A percentile compares a stretch with the other conserved stretches of the same genome.
phyloP scores from a whole-genome alignment of 805 yeast genomes.

The Candida sithepensis region DNA sequence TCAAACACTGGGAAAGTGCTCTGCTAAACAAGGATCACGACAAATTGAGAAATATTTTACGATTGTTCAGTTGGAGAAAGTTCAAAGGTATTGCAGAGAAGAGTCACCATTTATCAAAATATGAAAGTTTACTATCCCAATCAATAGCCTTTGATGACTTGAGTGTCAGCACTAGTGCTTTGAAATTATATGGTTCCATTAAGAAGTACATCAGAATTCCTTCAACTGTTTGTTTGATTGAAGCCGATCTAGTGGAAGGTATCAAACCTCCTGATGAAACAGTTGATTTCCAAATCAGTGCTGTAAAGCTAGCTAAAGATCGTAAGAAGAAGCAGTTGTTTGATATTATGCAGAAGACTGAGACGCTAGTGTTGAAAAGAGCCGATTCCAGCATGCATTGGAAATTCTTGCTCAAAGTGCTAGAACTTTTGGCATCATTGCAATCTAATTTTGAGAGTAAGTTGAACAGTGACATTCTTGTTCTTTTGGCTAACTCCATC shows the following conservation, averaged over 20 bases:
- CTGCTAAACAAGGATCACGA: slow-evolving; percentile 47
- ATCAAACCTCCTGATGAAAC: slow-evolving; percentile 58
- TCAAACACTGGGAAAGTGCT: slow-evolving; percentile 42
- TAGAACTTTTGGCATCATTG: slow-evolving; percentile 47
- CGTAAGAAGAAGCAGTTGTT: slow-evolving; percentile 45
- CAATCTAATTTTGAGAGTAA: slow-evolving; percentile 52
- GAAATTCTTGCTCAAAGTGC: slow-evolving; percentile 48
- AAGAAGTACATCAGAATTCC: slow-evolving; percentile 46
- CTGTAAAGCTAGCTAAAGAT: slow-evolving; percentile 61
- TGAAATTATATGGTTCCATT: slow-evolving; percentile 43
- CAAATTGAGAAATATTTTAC: slow-evolving; percentile 60
- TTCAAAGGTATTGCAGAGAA: slow-evolving; percentile 55
- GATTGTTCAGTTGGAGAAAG: slow-evolving; percentile 52
- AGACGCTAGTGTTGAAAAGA: slow-evolving; percentile 32
- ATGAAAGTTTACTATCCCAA: slow-evolving; percentile 45
- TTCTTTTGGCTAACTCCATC: slow-evolving; percentile 43
- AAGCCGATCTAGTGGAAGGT: slow-evolving; percentile 37
- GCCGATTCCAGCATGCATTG: slow-evolving; percentile 39
- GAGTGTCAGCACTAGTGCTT: slow-evolving; percentile 53
- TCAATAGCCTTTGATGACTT: slow-evolving; percentile 56
- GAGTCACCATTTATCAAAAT: slow-evolving; percentile 51
- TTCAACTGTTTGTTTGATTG: slow-evolving; percentile 46
- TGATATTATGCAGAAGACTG: slow-evolving; percentile 39
- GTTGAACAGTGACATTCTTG: slow-evolving; percentile 37
- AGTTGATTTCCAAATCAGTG: slow-evolving; percentile 54